Evolutionary conservation across 106 monocot species (phyloP).

Genomic region (Dioscorea alata): DNA sequence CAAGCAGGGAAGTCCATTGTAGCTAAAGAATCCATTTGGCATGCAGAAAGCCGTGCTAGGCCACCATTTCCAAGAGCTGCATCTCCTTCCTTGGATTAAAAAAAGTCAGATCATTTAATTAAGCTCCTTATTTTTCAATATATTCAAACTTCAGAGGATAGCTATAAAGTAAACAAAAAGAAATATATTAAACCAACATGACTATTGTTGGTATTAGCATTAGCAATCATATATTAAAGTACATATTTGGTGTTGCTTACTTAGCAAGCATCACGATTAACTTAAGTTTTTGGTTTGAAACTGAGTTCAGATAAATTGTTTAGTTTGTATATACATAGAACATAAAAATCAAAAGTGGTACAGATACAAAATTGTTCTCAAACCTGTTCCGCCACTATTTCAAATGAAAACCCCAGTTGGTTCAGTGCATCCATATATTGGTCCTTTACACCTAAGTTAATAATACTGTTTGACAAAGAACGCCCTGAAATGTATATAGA

Average conservation of each 20-base stretch:
- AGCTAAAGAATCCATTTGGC: slow-evolving; percentile 37
- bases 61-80: slow-evolving; percentile 46
- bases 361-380: background rate
- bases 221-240: too few species aligned
- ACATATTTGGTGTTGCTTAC: too few species aligned
- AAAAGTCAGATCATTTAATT: background rate
- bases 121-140: too few species aligned
- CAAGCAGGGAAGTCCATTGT: slow-evolving; percentile 35
- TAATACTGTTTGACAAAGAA: slow-evolving; percentile 35
- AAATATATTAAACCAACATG: too few species aligned
- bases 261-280: too few species aligned
- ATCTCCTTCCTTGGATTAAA: slow-evolving; percentile 29
- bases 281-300: too few species aligned
- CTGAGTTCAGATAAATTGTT: too few species aligned
- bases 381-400: slow-evolving; percentile 33
- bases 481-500: slow-evolving; percentile 24
- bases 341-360: background rate
- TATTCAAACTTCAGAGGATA: too few species aligned
- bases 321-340: too few species aligned
- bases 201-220: too few species aligned
- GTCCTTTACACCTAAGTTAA: slow-evolving; percentile 28
- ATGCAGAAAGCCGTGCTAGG: slow-evolving; percentile 37
- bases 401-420: slow-evolving; percentile 34
- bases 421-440: slow-evolving; percentile 34
- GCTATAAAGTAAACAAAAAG: too few species aligned